phyloP scores from a whole-genome alignment of 2,329 filamentous ascomycete species.

The Neopestalotiopsis sp. region DNA sequence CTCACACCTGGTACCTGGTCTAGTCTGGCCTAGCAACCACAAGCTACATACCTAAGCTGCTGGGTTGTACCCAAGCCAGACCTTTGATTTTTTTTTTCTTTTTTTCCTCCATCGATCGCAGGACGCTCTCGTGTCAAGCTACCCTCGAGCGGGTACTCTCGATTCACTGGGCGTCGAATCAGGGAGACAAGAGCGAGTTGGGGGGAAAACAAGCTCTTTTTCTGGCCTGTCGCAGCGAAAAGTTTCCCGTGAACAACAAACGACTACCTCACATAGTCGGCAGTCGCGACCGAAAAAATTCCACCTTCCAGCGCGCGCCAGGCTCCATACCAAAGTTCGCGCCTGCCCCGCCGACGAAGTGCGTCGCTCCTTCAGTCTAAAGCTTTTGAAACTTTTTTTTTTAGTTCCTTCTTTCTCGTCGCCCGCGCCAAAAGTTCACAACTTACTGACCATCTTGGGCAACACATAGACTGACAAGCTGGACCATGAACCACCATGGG shows the following conservation, averaged over 20 bases:
- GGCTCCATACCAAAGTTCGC: not conserved
- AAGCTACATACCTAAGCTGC: too few relatives aligned
- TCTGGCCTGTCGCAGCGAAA: too few relatives aligned
- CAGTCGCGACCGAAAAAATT: not conserved
- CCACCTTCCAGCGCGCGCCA: not conserved
- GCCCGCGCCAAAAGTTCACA: not conserved
- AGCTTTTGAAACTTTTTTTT: not conserved
- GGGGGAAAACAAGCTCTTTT: too few relatives aligned
- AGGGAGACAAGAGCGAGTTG: not conserved
- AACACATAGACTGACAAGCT: not conserved
- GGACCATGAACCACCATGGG: slow-evolving; percentile 15
- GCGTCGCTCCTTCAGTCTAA: not conserved
- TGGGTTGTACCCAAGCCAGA: not conserved
- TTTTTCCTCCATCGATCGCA: too few relatives aligned
- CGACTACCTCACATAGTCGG: too few relatives aligned
- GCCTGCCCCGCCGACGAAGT: not conserved
- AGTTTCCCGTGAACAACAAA: not conserved
- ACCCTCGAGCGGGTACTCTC: not conserved
- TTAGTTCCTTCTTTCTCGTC: not conserved
- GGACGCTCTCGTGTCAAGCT: slow-evolving; percentile 15
- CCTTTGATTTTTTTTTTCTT: not conserved
- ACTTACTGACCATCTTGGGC: not conserved
- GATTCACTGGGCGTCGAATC: not conserved
- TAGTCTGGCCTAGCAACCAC: too few relatives aligned
- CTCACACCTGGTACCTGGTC: too few relatives aligned